Base-by-base conservation (phyloP, 768 basidiomycete genomes). In the Boletus patriciae region DNA sequence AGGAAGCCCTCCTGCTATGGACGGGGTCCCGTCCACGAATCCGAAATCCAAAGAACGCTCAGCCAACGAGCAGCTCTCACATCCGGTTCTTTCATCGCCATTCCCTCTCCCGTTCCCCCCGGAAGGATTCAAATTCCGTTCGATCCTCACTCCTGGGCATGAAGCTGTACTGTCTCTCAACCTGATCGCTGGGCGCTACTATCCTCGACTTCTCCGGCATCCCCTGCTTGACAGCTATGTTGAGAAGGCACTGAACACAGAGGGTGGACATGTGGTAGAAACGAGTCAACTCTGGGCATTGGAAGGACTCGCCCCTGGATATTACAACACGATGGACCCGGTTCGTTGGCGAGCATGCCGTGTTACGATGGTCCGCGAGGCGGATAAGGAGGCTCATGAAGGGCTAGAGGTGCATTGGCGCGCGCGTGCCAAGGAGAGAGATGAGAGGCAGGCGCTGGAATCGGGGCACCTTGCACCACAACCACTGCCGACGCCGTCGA, bases 111-210 rank as follows among this genome's bases (percentile, higher is more conserved):
- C 92, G 0, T 70, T 75, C 21, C 73, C 92, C 1, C 91, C 92
- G 0, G 68, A 70, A 21, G 88, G 89, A 0, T 92, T 80, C 70
- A 78, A 77, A 59, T 93, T 91, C 73, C 81, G 88, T 18, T 77
- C 82, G 1, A 85, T 94, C 54, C 76, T 91, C 15, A 65, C 76
- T 3, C 74, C 83, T 8, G 86, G 81, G 0, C 69, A 81, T 57
- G 89, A 92, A 70, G 80, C 80, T 16, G 80, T 88, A 19, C 60
- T 91, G n/a, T 84, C 84, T 3, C 76, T 92, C 41, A 81, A 83
- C 36, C 74, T 91, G 46, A 78, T 94, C 58, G 83, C 83, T 33
- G 92, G 92, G 33, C 79, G 92, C 53, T 94, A 94, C 68, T 94
- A 94, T 66, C 88, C 91, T 6, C 74, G 78, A 7, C 76, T 94